phyloP scores from a whole-genome alignment of 129 eudicot species.

The Flaveria linearis region DNA sequence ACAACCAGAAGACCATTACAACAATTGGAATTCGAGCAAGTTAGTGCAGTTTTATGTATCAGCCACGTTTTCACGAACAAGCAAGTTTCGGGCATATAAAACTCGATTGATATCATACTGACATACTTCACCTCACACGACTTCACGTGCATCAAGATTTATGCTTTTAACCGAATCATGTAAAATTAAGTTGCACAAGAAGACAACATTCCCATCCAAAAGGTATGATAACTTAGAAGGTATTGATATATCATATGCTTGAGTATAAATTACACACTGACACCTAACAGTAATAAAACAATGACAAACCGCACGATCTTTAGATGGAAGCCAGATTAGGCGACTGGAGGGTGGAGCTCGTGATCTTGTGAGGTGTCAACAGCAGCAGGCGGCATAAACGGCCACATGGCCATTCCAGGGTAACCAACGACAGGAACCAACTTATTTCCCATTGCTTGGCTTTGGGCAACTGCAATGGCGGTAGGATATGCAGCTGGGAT shows the following conservation, averaged over 20 bases:
- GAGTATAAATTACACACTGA: slow-evolving; percentile 27
- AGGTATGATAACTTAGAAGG: slow-evolving; percentile 25
- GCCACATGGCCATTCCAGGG: slow-evolving; percentile 97
- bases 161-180: not conserved
- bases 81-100: not conserved
- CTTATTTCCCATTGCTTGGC: slow-evolving; percentile 60
- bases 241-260: slow-evolving; percentile 21
- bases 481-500: slow-evolving; percentile 54
- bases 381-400: slow-evolving; percentile 88
- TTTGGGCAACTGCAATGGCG: slow-evolving; percentile 50
- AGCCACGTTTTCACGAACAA: not conserved
- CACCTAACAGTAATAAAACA: slow-evolving; percentile 22
- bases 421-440: slow-evolving; percentile 71
- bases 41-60: not conserved
- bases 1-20: too few relatives aligned
- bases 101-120: not conserved
- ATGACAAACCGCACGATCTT: slow-evolving; percentile 14
- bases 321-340: slow-evolving; percentile 42
- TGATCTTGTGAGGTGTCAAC: slow-evolving; percentile 86
- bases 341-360: slow-evolving; percentile 91
- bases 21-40: not conserved
- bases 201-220: not conserved
- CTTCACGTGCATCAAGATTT: not conserved
- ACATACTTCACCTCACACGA: not conserved
- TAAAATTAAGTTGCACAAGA: not conserved